phyloP scores from a whole-genome alignment of 768 basidiomycete species.

The Agrocybe pediades region DNA sequence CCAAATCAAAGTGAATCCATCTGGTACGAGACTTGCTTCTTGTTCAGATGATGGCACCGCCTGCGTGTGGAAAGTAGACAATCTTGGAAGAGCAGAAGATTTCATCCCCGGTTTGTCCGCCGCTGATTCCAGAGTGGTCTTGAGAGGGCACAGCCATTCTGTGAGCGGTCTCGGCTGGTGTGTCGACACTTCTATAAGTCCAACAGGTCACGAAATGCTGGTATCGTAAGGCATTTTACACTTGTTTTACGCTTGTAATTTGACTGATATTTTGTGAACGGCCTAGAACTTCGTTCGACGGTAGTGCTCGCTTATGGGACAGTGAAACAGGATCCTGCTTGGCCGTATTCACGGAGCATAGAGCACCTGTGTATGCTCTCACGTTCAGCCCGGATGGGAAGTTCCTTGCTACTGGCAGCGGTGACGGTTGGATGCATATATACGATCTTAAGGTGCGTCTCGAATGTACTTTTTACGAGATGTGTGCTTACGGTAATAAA shows the following conservation, averaged over 20 bases:
- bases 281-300: conserved; percentile 76
- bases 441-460: conserved; percentile 65
- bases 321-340: conserved; percentile 75
- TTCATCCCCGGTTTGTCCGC: conserved; percentile 42
- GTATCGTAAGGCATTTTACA: conserved; percentile 59
- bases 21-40: conserved; percentile 70
- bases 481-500: conserved; percentile 10
- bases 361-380: conserved; percentile 69
- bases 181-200: conserved; percentile 45
- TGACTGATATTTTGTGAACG: conserved; percentile 1
- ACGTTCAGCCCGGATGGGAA: conserved; percentile 75
- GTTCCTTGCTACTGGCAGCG: conserved; percentile 75
- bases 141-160: conserved; percentile 66
- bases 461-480: conserved; percentile 2
- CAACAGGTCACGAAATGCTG: conserved; percentile 63
- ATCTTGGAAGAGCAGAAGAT: conserved; percentile 37
- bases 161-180: conserved; percentile 76
- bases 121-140: conserved; percentile 39
- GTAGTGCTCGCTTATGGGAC: conserved; percentile 83
- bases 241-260: not conserved
- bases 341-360: conserved; percentile 71
- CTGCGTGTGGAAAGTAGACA: conserved; percentile 72
- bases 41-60: conserved; percentile 84
- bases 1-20: conserved; percentile 69
- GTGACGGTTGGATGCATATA: conserved; percentile 75